Percentiles rank a stretch among this genome's conserved stretches.
These are phyloP conservation scores for Macrocybe gigantea DNA, from an alignment of 768 basidiomycete genomes.

Conservation along the genomic window DNA sequence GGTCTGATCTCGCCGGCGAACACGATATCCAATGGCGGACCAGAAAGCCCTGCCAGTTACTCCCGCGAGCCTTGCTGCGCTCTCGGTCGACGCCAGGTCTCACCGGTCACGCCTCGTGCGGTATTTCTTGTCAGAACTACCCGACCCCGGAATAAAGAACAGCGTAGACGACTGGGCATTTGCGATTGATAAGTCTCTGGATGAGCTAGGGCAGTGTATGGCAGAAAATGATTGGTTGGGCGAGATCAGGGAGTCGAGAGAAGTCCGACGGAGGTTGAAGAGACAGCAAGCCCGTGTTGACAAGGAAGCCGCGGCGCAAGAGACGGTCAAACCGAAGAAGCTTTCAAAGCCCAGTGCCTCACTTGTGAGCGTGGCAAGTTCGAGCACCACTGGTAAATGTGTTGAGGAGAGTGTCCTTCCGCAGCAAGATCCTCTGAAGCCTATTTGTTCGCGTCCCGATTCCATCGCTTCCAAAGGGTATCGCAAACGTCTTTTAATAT, in stretches of 20 bases:
- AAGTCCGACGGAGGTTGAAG: slow-evolving; percentile 12
- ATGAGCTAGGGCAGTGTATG: slow-evolving; percentile 36
- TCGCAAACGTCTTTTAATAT: slow-evolving; percentile 46
- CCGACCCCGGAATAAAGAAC: slow-evolving; percentile 21
- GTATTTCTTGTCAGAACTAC: slow-evolving; percentile 31
- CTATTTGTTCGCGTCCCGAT: slow-evolving; percentile 16
- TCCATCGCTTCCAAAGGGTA: background rate
- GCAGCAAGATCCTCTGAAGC: slow-evolving; percentile 14
- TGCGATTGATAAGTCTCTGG: slow-evolving; percentile 41
- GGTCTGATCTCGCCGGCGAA: too few relatives aligned
- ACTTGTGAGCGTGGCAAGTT: background rate
- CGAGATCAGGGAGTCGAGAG: slow-evolving; percentile 31
- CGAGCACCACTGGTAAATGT: background rate
- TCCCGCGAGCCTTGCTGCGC: slow-evolving; percentile 12
- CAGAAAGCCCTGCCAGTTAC: too few relatives aligned
- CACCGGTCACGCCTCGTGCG: slow-evolving; percentile 37
- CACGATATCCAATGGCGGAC: too few relatives aligned
- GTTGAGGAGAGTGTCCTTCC: slow-evolving; percentile 14
- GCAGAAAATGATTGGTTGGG: slow-evolving; percentile 40
- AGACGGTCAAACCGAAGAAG: slow-evolving; percentile 1
- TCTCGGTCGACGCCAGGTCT: slow-evolving; percentile 32
- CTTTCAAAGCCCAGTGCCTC: slow-evolving; percentile 3
- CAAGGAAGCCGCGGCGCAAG: slow-evolving; percentile 14
- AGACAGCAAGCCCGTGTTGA: slow-evolving; percentile 14
- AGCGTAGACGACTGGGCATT: slow-evolving; percentile 36